A percentile compares a stretch with the other conserved stretches of the same genome.
Evolutionary conservation across 441 rosid genomes (phyloP).

Genomic region (Brassica balearica): DNA sequence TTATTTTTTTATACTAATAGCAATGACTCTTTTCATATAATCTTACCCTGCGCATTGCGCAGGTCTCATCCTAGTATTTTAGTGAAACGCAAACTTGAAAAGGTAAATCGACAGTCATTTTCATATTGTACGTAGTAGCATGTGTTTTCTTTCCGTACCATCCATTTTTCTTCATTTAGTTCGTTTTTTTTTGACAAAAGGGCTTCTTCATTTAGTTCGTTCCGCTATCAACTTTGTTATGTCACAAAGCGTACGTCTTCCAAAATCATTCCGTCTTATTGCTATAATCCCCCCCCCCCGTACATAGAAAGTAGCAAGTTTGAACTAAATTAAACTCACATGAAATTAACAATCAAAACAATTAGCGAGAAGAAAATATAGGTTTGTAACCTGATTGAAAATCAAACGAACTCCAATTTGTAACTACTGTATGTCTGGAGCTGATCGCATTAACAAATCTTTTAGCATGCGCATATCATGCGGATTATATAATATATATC

Average conservation of each 20-base stretch:
- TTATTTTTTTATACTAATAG: too few species aligned
- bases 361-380: background rate
- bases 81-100: slow-evolving; percentile 30
- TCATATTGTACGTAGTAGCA: slow-evolving; percentile 43
- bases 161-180: slow-evolving; percentile 40
- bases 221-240: slow-evolving; percentile 6
- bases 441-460: background rate
- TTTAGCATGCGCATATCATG: background rate
- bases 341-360: slow-evolving; percentile 31
- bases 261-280: slow-evolving; percentile 16
- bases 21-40: too few species aligned
- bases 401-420: background rate
- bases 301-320: slow-evolving; percentile 15
- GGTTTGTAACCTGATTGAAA: slow-evolving; percentile 1
- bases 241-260: slow-evolving; percentile 15
- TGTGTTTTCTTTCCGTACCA: slow-evolving; percentile 60
- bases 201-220: slow-evolving; percentile 25
- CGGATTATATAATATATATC: slow-evolving; percentile 1
- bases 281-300: slow-evolving; percentile 1
- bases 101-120: slow-evolving; percentile 67
- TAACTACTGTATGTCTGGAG: background rate
- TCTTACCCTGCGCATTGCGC: too few species aligned
- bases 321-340: slow-evolving; percentile 4
- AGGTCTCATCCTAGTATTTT: background rate
- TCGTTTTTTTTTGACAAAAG: background rate